Base-by-base conservation (phyloP, 768 basidiomycete genomes). In the Crepidotus variabilis region DNA sequence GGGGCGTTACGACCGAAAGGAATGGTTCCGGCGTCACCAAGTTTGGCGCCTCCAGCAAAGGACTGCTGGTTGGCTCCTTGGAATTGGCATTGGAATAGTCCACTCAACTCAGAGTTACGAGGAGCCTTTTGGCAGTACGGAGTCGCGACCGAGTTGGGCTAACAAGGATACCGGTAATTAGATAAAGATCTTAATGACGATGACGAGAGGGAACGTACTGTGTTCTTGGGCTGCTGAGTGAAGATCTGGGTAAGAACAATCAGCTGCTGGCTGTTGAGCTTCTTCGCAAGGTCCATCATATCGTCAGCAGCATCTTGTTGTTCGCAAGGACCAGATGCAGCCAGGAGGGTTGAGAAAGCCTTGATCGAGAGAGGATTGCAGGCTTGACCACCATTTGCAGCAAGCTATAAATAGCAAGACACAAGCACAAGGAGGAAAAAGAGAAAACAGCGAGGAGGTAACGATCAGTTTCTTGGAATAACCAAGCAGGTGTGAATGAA, bases 341-440 rank as follows among this genome's bases (percentile, higher is more conserved):
- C 81, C n/a, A 88, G 80, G 45, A 89, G 79, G 11, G 84, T 83
- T 36, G 63, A 61, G 62, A 86, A 84, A 0, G 85, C 78, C 1
- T 71, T 73, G 22, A 86, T 74, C 2, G 85, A 79, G 43, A 81
- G 63, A 5, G 79, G 70, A 65, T 84, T 87, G 68, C 87, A 88
- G 60, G 78, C 68, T n/a, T 70, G 52, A 14, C 61, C 82, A 45
- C 86, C 87, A 39, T 80, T 82, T 6, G 85, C 86, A 11, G 76
- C 71, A 36, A 70, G 51, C 84, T 86, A 64, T 49, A 49, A 51
- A 59, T 45, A 51, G 33, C 21, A 22, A 28, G 53, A 24, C 32
- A 45, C n/a, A n/a, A n/a, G n/a, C n/a, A n/a, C n/a, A 52, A 47
- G 35, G 6, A 45, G 22, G 21, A 45, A 20, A 8, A 36, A 46